Base-by-base conservation (phyloP, 2,329 filamentous ascomycete genomes). In the Apiospora rasikravindrae region DNA sequence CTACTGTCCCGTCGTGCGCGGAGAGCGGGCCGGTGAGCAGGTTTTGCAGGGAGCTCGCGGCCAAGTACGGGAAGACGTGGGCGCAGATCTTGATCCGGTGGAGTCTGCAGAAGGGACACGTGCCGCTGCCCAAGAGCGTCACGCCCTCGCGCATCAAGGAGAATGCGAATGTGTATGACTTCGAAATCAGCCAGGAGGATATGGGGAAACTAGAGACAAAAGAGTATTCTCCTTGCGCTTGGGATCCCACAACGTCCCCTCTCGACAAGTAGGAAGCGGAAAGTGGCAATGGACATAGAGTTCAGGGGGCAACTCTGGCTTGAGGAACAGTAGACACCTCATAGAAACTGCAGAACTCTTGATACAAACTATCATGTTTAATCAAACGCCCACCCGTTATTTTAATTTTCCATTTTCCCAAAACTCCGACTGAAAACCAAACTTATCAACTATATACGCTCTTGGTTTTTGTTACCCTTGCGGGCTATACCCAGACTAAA, bases 81-180 rank as follows among this genome's bases (percentile, higher is more conserved):
- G 92, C 93, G 13, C 95, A 97, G 85, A 84, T 97, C 13, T 82
- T 98, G 77, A 83, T 97, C 69, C 88, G 94, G 74, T 98, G 94
- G 88, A 93, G 92, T 76, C 81, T 97, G 82, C 93, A 97, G 82
- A 95, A 94, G 83, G 92, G 89, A 4, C 91, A 89, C 80, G 86
- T 93, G 45, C 92, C 92, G 66, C 83, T 95, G 73, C 92, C 93
- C 29, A 95, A 95, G 87, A 94, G 91, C 73, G 91, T 92, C 69
- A 92, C 89, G 5, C 87, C 90, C 0, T 88, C 86, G 42, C 86
- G 92, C 16, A 94, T 95, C 74, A 83, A 85, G 73, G 88, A 90
- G 78, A 95, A 95, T 76, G 81, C 86, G 0, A 82, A 82, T 2
- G 73, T 90, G 16, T 90, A 84, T 76, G 86, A 88, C 76, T 90